Percentiles rank a stretch among this genome's conserved stretches.
Conservation (phyloP, 1,284 basidiomycete genomes). For the Malassezia psittaci region DNA sequence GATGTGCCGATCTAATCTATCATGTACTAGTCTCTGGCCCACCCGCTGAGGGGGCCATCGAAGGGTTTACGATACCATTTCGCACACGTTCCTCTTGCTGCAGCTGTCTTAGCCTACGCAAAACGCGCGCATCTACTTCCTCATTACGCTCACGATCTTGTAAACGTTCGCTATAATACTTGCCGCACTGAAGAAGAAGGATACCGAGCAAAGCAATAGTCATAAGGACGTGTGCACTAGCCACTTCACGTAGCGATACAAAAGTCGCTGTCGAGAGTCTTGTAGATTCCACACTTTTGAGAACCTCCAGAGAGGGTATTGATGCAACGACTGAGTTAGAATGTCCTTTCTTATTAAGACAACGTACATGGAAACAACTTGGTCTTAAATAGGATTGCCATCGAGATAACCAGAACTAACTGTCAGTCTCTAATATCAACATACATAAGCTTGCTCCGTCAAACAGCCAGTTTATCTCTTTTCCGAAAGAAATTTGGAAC, state of each 20-base stretch:
- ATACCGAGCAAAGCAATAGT: constrained; percentile 43
- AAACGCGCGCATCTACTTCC: constrained; percentile 39
- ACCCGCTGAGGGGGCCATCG: background rate
- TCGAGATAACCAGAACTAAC: constrained; percentile 38
- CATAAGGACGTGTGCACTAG: constrained; percentile 39
- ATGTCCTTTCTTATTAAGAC: background rate
- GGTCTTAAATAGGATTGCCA: constrained; percentile 34
- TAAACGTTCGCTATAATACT: constrained; percentile 45
- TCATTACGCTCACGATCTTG: constrained; percentile 44
- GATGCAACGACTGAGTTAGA: background rate
- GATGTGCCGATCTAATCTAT: constrained; percentile 11
- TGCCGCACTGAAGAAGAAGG: constrained; percentile 42
- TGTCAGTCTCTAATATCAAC: constrained; percentile 5
- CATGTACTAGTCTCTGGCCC: background rate
- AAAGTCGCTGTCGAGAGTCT: background rate
- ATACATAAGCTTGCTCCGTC: constrained; percentile 45
- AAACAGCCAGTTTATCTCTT: constrained; percentile 46
- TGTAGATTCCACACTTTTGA: background rate
- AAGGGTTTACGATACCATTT: background rate
- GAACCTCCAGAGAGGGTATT: background rate
- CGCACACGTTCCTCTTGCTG: constrained; percentile 27
- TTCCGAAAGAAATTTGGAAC: constrained; percentile 33
- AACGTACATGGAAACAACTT: constrained; percentile 36
- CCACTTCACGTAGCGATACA: constrained; percentile 37
- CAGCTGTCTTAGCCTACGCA: constrained; percentile 29